Conservation (phyloP, 2,329 filamentous ascomycete genomes). For the Nannizziopsis arthrosporioides region DNA sequence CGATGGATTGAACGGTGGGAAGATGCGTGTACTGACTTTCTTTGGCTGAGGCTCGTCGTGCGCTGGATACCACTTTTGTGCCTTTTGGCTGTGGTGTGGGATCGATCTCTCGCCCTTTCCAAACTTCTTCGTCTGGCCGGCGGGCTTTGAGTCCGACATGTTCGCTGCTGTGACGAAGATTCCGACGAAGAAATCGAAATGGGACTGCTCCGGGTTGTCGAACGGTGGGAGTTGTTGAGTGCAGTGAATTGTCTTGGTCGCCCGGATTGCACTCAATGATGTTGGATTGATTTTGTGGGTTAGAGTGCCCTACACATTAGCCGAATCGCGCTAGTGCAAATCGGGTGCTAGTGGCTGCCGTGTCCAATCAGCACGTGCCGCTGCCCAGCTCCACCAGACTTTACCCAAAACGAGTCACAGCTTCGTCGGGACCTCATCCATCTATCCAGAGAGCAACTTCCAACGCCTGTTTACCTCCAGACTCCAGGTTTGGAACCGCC, state of each 20-base stretch:
- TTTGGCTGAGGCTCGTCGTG: constrained; percentile 79
- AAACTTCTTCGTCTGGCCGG: constrained; percentile 75
- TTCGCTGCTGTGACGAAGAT: constrained; percentile 38
- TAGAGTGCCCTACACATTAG: constrained; percentile 33
- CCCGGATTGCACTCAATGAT: constrained; percentile 21
- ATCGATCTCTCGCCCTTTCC: constrained; percentile 91
- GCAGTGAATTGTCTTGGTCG: constrained; percentile 26
- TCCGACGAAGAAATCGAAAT: constrained; percentile 24
- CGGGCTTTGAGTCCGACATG: constrained; percentile 38
- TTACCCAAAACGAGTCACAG: constrained; percentile 9
- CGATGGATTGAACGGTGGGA: constrained; percentile 14
- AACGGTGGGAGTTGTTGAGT: constrained; percentile 30
- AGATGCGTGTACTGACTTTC: constrained; percentile 62
- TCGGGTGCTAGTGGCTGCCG: constrained; percentile 17
- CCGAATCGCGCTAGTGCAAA: constrained; percentile 31
- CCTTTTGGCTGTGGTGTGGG: constrained; percentile 78
- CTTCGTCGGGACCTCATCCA: constrained; percentile 14
- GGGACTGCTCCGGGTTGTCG: constrained; percentile 30
- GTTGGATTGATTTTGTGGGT: constrained; percentile 35
- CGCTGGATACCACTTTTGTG: constrained; percentile 97
- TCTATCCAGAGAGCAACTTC: constrained; percentile 3
- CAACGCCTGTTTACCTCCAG: constrained; percentile 12
- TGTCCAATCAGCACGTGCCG: constrained; percentile 5
- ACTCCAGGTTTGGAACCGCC: neutral
- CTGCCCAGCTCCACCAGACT: neutral